Evolutionary conservation across 75 land plant species (phyloP).

Genomic region (Picea sitchensis): DNA sequence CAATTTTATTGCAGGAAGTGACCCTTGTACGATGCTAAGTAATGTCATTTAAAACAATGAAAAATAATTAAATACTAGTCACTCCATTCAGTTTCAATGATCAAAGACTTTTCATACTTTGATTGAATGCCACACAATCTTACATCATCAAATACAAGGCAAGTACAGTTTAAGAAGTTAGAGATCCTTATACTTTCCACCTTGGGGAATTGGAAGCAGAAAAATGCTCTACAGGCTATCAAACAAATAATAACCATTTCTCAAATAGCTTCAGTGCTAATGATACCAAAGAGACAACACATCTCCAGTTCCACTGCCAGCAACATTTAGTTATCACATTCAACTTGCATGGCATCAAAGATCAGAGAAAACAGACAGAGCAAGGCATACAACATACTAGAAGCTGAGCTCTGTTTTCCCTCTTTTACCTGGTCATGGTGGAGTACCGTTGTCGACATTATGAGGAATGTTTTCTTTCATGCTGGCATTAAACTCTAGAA

Average conservation of each 20-base stretch:
- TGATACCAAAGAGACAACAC: not conserved
- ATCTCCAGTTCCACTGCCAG: not conserved
- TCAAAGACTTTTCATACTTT: slow-evolving; percentile 7
- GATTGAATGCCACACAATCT: slow-evolving; percentile 8
- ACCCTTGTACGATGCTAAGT: too few relatives aligned
- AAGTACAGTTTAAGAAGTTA: slow-evolving; percentile 5
- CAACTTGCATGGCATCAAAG: not conserved
- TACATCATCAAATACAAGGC: slow-evolving; percentile 9
- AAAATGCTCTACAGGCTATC: slow-evolving; percentile 9
- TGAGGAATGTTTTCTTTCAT: not conserved
- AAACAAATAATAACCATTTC: not conserved
- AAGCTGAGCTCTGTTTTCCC: slow-evolving; percentile 1
- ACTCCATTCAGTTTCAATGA: not conserved
- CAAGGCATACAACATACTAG: not conserved
- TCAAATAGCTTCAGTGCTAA: not conserved
- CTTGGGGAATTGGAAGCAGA: slow-evolving; percentile 3
- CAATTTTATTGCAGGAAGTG: too few relatives aligned
- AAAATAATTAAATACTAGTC: too few relatives aligned
- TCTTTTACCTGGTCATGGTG: not conserved
- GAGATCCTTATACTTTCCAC: slow-evolving; percentile 5
- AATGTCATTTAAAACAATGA: too few relatives aligned
- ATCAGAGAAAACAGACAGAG: not conserved
- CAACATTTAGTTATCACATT: not conserved
- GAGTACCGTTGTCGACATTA: not conserved
- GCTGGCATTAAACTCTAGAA: too few relatives aligned